Evolutionary conservation across 768 basidiomycete species (phyloP).

Genomic region (Suillus tomentosus): DNA sequence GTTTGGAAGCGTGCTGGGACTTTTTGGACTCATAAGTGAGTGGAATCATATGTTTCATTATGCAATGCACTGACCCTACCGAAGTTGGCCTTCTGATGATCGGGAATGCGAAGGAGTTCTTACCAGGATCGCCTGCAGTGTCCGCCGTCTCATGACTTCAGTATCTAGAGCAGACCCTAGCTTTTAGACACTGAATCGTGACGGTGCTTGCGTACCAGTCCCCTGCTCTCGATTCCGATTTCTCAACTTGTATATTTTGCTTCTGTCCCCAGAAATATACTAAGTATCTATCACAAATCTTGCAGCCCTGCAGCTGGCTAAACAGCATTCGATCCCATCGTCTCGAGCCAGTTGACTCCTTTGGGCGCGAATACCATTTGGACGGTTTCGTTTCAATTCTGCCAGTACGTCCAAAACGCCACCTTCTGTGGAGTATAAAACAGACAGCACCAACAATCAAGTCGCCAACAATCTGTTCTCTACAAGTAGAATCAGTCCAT

Average conservation of each 20-base stretch:
- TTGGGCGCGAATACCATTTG: no score
- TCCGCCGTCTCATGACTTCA: neutral
- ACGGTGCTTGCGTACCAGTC: no score
- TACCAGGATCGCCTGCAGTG: conserved; percentile 33
- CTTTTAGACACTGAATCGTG: no score
- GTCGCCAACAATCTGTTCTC: neutral
- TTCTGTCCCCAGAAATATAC: no score
- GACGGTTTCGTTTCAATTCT: no score
- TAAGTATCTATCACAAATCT: no score
- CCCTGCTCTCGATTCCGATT: no score
- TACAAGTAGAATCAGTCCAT: neutral
- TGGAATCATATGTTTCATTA: conserved; percentile 16
- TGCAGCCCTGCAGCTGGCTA: no score
- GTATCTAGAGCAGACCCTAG: neutral
- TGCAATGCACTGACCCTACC: conserved; percentile 10
- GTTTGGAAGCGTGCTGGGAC: conserved; percentile 86
- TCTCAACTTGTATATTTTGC: no score
- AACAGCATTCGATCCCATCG: no score
- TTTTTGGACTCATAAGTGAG: conserved; percentile 92
- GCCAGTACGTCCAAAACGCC: neutral
- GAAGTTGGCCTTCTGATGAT: conserved; percentile 84
- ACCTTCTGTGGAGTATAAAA: neutral
- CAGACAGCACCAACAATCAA: neutral
- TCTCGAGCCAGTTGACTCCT: no score
- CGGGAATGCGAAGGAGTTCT: conserved; percentile 62